These are phyloP conservation scores for Yamagishiella unicocca DNA, from an alignment of 139 green algal species.

Conservation along the genomic window DNA sequence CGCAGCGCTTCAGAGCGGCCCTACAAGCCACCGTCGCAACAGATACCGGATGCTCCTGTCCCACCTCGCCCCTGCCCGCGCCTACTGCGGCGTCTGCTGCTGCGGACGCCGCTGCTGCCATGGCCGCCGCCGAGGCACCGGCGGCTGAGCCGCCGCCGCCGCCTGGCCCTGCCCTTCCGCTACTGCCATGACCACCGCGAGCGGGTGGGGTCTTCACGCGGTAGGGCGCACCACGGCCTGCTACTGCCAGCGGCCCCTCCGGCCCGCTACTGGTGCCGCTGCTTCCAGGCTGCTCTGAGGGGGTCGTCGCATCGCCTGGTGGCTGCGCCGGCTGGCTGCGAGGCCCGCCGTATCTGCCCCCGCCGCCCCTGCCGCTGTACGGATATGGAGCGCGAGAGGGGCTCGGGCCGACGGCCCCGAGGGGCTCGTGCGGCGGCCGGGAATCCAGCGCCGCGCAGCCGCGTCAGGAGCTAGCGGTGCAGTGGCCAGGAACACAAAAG, in stretches of 20 bases:
- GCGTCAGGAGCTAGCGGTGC: too few species aligned
- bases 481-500: too few species aligned
- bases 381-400: background rate
- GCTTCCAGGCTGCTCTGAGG: too few species aligned
- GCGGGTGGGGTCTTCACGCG: background rate
- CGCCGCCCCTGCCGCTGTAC: background rate
- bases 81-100: background rate
- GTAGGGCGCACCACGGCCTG: background rate
- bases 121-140: background rate
- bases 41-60: background rate
- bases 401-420: background rate
- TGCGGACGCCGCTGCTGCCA: background rate
- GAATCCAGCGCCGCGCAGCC: conserved; percentile 6
- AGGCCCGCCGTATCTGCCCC: background rate
- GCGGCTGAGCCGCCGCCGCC: background rate
- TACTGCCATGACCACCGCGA: too few species aligned
- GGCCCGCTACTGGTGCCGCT: too few species aligned
- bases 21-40: background rate
- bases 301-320: too few species aligned
- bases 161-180: background rate
- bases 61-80: background rate
- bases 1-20: background rate
- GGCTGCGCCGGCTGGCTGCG: too few species aligned
- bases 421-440: background rate
- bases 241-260: background rate